Percentiles rank a stretch among this genome's conserved stretches.
phyloP scores from a whole-genome alignment of 208 protist species.

The Phytomonas sp. region DNA sequence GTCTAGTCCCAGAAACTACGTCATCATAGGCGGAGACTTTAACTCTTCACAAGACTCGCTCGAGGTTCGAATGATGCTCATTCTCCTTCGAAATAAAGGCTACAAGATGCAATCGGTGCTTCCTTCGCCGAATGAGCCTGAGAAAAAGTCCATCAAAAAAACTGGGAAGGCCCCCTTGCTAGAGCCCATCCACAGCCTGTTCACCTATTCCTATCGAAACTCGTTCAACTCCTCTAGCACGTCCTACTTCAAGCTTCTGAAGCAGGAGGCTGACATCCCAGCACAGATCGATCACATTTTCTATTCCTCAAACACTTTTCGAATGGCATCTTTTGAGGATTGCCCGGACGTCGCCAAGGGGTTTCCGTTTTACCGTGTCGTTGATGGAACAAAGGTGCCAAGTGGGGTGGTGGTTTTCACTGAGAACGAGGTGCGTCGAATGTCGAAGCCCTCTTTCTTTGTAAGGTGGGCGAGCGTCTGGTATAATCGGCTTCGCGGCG shows the following conservation, averaged over 20 bases:
- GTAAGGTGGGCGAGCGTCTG: slow-evolving; percentile 10
- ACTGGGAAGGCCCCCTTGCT: slow-evolving; percentile 6
- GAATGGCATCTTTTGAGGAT: slow-evolving; percentile 42
- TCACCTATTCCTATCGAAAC: slow-evolving; percentile 73
- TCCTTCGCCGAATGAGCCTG: slow-evolving; percentile 20
- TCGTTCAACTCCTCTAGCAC: slow-evolving; percentile 66
- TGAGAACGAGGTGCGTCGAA: slow-evolving; percentile 34
- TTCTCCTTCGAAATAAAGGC: slow-evolving; percentile 56
- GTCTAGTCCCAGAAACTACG: slow-evolving; percentile 46
- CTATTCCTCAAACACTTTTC: slow-evolving; percentile 36
- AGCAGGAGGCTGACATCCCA: slow-evolving; percentile 62
- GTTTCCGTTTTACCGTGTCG: slow-evolving; percentile 17
- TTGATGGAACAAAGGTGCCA: slow-evolving; percentile 24
- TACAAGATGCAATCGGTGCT: slow-evolving; percentile 65
- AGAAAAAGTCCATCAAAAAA: not conserved
- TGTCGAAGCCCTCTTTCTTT: slow-evolving; percentile 12
- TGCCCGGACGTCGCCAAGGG: slow-evolving; percentile 53
- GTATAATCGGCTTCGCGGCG: slow-evolving; percentile 15
- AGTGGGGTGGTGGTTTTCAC: slow-evolving; percentile 75
- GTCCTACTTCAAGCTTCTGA: slow-evolving; percentile 71
- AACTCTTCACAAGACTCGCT: slow-evolving; percentile 73
- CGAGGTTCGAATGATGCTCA: slow-evolving; percentile 72
- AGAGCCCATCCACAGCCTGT: slow-evolving; percentile 19
- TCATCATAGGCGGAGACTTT: slow-evolving; percentile 85
- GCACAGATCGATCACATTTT: slow-evolving; percentile 87